Conservation (phyloP, 129 eudicot genomes). For the carrot (Daucus carota) region DNA sequence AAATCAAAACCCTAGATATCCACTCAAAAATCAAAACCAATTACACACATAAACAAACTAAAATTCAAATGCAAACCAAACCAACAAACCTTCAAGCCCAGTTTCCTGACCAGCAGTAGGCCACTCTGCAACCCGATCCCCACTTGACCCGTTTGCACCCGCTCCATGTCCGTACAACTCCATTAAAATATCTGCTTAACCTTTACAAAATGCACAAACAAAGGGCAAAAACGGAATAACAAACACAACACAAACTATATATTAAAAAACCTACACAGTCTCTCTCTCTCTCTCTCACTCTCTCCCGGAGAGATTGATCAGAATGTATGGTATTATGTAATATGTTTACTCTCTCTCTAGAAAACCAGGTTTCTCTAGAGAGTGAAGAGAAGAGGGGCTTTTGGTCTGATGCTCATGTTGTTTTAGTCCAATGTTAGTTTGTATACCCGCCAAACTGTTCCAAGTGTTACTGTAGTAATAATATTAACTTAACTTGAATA, state of each 20-base stretch:
- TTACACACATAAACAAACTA: neutral
- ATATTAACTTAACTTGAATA: neutral
- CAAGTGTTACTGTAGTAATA: neutral
- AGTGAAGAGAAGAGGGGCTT: neutral
- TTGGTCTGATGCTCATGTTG: constrained; percentile 9
- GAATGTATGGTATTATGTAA: neutral
- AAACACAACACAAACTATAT: neutral
- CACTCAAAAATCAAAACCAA: neutral
- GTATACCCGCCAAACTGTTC: constrained; percentile 40
- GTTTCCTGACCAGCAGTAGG: constrained; percentile 39
- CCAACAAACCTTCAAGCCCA: constrained; percentile 57
- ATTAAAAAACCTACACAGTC: no score
- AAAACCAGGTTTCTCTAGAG: neutral
- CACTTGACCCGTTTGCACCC: constrained; percentile 33
- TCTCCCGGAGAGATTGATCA: constrained; percentile 19
- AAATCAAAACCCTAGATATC: constrained; percentile 28
- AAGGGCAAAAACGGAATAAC: constrained; percentile 16
- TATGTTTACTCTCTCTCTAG: neutral
- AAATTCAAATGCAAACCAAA: constrained; percentile 14
- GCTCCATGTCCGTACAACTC: constrained; percentile 68
- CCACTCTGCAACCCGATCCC: constrained; percentile 63
- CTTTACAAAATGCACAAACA: neutral
- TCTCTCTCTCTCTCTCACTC: no score
- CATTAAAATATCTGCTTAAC: constrained; percentile 30
- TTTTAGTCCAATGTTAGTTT: constrained; percentile 16